A percentile compares a stretch with the other conserved stretches of the same genome.
Conservation (phyloP, 2,329 filamentous ascomycete species). For the Pleoardoris graminearum region DNA sequence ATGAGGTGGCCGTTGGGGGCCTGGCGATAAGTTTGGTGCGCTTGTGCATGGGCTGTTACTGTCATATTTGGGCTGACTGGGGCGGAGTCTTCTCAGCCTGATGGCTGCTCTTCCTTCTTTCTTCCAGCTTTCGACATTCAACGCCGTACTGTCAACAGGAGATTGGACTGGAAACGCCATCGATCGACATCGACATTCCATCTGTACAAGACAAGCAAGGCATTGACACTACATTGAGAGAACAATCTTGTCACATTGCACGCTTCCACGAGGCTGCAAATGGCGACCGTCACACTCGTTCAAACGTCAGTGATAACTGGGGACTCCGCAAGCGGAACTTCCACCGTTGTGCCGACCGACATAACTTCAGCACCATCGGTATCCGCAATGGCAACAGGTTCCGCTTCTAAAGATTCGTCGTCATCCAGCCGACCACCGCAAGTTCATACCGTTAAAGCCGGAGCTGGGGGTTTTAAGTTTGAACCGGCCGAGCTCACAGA, state of each 20-base stretch:
- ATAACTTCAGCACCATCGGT: constrained; percentile 4
- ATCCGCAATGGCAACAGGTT: constrained; percentile 4
- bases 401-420: constrained; percentile 4
- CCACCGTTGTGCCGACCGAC: too few species aligned
- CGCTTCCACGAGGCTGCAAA: not conserved
- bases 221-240: too few species aligned
- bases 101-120: not conserved
- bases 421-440: constrained; percentile 25
- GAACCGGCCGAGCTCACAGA: constrained; percentile 41
- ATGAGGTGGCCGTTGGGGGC: not conserved
- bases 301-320: too few species aligned
- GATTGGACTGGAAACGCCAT: too few species aligned
- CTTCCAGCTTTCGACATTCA: not conserved
- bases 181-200: too few species aligned
- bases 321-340: too few species aligned
- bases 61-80: not conserved
- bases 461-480: constrained; percentile 41
- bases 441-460: constrained; percentile 44
- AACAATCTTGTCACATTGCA: too few species aligned
- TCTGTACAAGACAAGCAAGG: too few species aligned
- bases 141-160: too few species aligned
- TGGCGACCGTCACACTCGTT: not conserved
- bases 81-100: not conserved
- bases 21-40: not conserved
- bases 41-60: constrained; percentile 3